phyloP scores from a whole-genome alignment of 2,329 filamentous ascomycete species.

The Botryotinia globosa region DNA sequence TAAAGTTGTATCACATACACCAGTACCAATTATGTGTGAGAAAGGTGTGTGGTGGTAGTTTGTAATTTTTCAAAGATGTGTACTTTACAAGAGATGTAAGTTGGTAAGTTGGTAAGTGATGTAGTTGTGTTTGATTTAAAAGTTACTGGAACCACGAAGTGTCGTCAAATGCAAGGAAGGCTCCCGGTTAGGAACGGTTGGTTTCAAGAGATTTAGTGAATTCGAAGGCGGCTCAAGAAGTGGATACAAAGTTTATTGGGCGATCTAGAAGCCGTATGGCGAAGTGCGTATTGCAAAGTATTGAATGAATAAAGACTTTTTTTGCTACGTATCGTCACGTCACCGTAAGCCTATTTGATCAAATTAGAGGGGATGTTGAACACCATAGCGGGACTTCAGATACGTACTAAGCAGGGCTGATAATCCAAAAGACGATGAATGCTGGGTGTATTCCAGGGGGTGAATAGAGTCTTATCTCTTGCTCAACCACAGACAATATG shows the following conservation, averaged over 20 bases:
- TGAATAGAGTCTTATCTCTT: background rate
- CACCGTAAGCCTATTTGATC: background rate
- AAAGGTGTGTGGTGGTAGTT: background rate
- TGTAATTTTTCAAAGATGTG: background rate
- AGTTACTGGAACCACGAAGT: background rate
- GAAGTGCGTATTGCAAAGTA: background rate
- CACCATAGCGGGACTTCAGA: constrained; percentile 3
- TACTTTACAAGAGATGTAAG: background rate
- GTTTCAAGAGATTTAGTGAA: background rate
- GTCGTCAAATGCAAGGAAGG: background rate
- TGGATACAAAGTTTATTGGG: background rate
- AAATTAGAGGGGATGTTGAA: constrained; percentile 15
- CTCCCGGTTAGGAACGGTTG: constrained; percentile 13
- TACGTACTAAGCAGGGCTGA: constrained; percentile 12
- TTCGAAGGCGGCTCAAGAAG: constrained; percentile 6
- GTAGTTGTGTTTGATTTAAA: background rate
- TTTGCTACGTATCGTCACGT: background rate
- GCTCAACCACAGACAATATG: background rate
- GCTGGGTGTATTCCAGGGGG: background rate
- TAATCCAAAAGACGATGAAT: background rate
- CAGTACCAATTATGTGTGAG: background rate
- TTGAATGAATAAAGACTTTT: background rate
- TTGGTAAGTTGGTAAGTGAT: background rate
- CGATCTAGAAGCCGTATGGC: constrained; percentile 1
- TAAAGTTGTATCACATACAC: background rate